phyloP scores from a whole-genome alignment of 2,329 filamentous ascomycete genomes.

The Trichoderma sp. region DNA sequence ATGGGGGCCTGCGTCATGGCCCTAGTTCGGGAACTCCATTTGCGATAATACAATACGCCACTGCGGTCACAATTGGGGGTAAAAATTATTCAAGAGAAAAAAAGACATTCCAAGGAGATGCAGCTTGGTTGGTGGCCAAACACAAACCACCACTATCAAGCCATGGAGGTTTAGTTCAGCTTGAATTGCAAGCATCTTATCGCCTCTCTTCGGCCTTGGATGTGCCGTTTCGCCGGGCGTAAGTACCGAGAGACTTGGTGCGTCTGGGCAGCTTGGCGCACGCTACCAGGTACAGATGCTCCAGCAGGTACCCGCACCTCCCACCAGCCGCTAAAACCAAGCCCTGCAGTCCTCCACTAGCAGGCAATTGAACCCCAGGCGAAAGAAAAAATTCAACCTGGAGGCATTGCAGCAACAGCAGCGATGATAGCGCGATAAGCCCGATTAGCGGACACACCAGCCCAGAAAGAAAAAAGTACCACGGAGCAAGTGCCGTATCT shows the following conservation, averaged over 20 bases:
- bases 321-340: background rate
- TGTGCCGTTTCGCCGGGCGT: background rate
- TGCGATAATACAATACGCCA: background rate
- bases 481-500: background rate
- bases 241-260: background rate
- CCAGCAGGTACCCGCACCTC: slow-evolving; percentile 8
- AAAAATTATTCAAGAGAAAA: background rate
- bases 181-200: background rate
- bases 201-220: background rate
- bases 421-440: background rate
- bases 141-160: too few species aligned
- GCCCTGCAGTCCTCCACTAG: background rate
- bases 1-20: background rate
- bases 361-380: background rate
- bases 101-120: background rate
- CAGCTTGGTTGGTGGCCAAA: too few species aligned
- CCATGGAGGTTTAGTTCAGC: too few species aligned
- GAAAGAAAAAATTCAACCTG: slow-evolving; percentile 11
- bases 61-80: background rate
- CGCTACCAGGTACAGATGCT: background rate
- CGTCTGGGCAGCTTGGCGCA: background rate
- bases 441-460: background rate
- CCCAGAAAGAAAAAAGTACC: background rate
- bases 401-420: background rate
- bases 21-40: background rate